A percentile compares a stretch with the other conserved stretches of the same genome.
These are phyloP conservation scores for Henckelia pumila DNA, from an alignment of 257 asterid genomes.

Conservation along the genomic window DNA sequence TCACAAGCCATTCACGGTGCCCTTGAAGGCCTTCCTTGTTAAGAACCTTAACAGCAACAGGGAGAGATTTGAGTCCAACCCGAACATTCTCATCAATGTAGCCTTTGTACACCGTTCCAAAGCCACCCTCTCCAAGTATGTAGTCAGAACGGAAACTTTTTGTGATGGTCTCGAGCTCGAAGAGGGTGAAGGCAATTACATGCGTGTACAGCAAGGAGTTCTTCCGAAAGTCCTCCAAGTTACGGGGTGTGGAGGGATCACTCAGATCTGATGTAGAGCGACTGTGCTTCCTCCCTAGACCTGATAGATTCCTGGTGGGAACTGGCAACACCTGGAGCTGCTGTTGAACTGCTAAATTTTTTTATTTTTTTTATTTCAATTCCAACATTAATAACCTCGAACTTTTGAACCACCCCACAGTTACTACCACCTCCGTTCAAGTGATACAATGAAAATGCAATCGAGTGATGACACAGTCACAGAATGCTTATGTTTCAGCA, in stretches of 20 bases:
- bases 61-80: constrained; percentile 92
- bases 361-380: constrained; percentile 24
- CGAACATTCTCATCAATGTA: constrained; percentile 96
- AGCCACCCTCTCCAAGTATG: constrained; percentile 98
- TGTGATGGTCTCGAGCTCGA: constrained; percentile 95
- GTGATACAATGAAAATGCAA: not conserved
- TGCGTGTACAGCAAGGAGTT: constrained; percentile 74
- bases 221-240: constrained; percentile 71
- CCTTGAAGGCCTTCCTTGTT: constrained; percentile 99
- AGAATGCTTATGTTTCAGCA: not conserved
- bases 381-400: not conserved
- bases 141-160: constrained; percentile 98
- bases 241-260: constrained; percentile 82
- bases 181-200: constrained; percentile 84
- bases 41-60: constrained; percentile 97
- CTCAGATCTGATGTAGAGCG: constrained; percentile 83
- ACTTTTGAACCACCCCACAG: not conserved
- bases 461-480: not conserved
- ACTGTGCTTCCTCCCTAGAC: constrained; percentile 63
- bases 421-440: not conserved
- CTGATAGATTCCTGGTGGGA: constrained; percentile 40
- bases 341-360: constrained; percentile 62
- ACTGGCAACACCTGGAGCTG: constrained; percentile 54
- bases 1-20: constrained; percentile 97
- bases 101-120: constrained; percentile 97